Evolutionary conservation across 768 basidiomycete genomes (phyloP), one percentile per base, ranked within the genome.

Genomic region (Tulasnella sp.): DNA sequence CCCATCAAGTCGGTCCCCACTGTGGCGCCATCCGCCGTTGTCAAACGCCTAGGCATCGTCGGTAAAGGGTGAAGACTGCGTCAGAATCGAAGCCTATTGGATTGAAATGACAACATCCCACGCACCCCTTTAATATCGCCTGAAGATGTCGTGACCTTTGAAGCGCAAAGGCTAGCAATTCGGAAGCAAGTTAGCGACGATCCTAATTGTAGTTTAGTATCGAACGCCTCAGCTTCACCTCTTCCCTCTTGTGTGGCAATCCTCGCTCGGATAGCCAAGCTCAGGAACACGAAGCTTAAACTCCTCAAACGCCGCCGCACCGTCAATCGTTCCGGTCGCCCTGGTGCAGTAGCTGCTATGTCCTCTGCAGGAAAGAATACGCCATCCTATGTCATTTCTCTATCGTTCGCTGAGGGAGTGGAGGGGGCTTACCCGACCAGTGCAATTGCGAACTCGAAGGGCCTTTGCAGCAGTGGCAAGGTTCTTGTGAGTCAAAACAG

Each of bases 241-340:
- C 97, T 67, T 97, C 97, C 25, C 97, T 90, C 54, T 97, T 94
- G 81, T 91, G 87, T 0, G 97, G 97, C 81, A 89, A 82, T 99
- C 96, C 64, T 91, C 90, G 5, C 91, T 87, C 0, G 89, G 89
- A 83, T 99, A 99, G 52, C 89, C 89, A 93, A 98, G 93, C 15
- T 87, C 85, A 19, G 96, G 90, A 1, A 98, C 94, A 81, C 99
- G 82, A 34, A 99, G 88, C 84, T 97, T 97, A 79, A 96, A 77
- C 82, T 97, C 93, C 76, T 88, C 89, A 75, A 89, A 83, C 0
- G 92, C 86, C 71, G 89, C 87, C 12, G 93, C 91, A 11, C 91
- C 89, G 6, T 97, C 97, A 67, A 95, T 91, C 4, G 91, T 93
- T 15, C 97, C 96, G 72, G 87, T 86, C 19, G 88, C n/a, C n/a